Base-by-base conservation (phyloP, 352 stramenopile genomes). In the Elongisporangium prolatum region DNA sequence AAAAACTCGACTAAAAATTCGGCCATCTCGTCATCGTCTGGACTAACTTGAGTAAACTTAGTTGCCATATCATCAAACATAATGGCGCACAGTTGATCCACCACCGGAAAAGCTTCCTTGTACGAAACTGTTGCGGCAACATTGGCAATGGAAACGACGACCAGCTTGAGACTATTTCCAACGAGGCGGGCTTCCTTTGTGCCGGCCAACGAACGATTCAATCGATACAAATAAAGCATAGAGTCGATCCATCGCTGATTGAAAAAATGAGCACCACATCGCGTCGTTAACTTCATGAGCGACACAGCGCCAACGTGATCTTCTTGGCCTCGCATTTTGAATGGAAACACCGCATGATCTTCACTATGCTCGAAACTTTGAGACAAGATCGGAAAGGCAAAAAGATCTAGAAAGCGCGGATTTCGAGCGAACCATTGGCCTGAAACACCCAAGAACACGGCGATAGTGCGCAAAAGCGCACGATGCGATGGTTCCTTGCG, bases 341-440 rank as follows among this genome's bases (percentile, higher is more conserved):
- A 88, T 17, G 79, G 68, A 24, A 71, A 86, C 13, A 53, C 61
- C 18, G 61, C 47, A 22, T 84, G 60, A 4, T 65, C 57, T 34
- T 79, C 65, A n/a, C 59, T 69, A 6, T 77, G 48, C 52, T 85
- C 74, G 25, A 93, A 84, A 44, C 79, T 85, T 49, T 84, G 79
- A 10, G 76, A 91, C 25, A 91, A 58, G 40, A 93, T 93, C 51
- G 74, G 60, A 50, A 91, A 88, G 25, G 84, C 84, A 49, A 63
- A 89, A 11, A 67, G 65, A 18, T 67, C 65, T 44, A 93, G 60
- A 48, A 70, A 87, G 20, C 69, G 69, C 3, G 80, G 81, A 51
- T 91, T 81, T 50, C 68, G 71, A 24, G 80, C 80, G 65, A 91
- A 93, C 84, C 84, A 93, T 57, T 88, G 77, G 6, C 77, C 70